Base-by-base conservation (phyloP, 2,329 filamentous ascomycete species). In the Microcyclospora tardicrescens region DNA sequence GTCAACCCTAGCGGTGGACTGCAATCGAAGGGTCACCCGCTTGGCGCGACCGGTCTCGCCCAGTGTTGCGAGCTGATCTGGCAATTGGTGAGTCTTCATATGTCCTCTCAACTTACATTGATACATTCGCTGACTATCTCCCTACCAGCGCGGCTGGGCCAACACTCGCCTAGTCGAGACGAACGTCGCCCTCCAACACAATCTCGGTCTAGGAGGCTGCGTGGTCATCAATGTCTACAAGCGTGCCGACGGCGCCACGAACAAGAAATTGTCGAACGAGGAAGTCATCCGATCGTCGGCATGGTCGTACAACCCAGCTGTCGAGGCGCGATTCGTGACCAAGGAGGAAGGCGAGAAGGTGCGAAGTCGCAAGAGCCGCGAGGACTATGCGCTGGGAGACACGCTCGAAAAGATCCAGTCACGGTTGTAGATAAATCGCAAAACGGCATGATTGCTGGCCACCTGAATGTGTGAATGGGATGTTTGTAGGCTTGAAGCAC, bases 1-100 rank as follows among this genome's bases (percentile, higher is more conserved):
- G 75, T 95, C 59, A 96, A 96, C 63, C 87, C 89, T 1, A 91
- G 84, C 1, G 89, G 89, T 34, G 87, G 87, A 1, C 72, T 95
- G 40, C 95, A 95, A 54, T 91, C 83, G 45, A 95, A 95, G 68
- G 89, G 87, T 33, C 89, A 95, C 60, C 87, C 89, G 0, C 77
- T 95, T 3, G 87, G 87, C 28, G 87, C 89, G 0, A 93, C 84
- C 0, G 89, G 89, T 13, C 72, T 95, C 37, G 87, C 87, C 6
- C 87, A 95, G 65, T 94, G 86, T 58, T 84, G 87, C 6, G 87
- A 95, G 66, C 68, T 95, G 11, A 82, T 91, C 28, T 95, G 89
- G 89, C 87, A 95, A 57, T 69, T 95, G 51, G 75, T 87, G 46
- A 87, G 87, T 33, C 24, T 13, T 10, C 9, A 3, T 6, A 16